A percentile compares a stretch with the other conserved stretches of the same genome.
Evolutionary conservation across 2,329 filamentous ascomycete genomes (phyloP).

Genomic region (Ophiobolus disseminans): DNA sequence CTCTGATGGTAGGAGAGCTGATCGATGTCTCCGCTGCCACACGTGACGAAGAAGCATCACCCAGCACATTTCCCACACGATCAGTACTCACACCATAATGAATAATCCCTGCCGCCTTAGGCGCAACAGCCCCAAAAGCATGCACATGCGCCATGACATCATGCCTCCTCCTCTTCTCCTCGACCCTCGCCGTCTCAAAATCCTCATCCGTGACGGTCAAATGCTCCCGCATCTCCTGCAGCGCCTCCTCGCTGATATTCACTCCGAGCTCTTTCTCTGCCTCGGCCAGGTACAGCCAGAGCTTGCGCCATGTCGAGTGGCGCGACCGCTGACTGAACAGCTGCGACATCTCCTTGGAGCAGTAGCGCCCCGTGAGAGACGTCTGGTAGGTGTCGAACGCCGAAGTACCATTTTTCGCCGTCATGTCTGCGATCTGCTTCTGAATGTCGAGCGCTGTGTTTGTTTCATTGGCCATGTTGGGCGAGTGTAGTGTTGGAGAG

Average conservation of each 20-base stretch:
- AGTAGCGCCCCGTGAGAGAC: conserved; percentile 64
- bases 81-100: conserved; percentile 70
- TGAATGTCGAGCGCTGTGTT: conserved; percentile 31
- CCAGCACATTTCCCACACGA: conserved; percentile 46
- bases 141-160: conserved; percentile 74
- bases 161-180: conserved; percentile 66
- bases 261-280: conserved; percentile 82
- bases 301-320: conserved; percentile 79
- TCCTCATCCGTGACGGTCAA: conserved; percentile 56
- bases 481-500: conserved; percentile 3
- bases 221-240: conserved; percentile 56
- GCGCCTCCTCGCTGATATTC: conserved; percentile 69
- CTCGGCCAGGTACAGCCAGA: conserved; percentile 87
- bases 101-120: conserved; percentile 81
- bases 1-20: no score
- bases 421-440: conserved; percentile 30
- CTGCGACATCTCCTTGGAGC: conserved; percentile 63
- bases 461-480: conserved; percentile 23
- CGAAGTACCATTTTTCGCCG: conserved; percentile 25
- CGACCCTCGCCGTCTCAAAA: conserved; percentile 55
- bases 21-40: no score
- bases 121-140: conserved; percentile 75
- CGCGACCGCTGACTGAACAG: conserved; percentile 81
- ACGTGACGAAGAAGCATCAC: conserved; percentile 3
- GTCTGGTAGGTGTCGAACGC: conserved; percentile 38